These are phyloP conservation scores for Beauveria scarabaeidicola DNA, from an alignment of 2,329 filamentous ascomycete species.

Conservation along the genomic window DNA sequence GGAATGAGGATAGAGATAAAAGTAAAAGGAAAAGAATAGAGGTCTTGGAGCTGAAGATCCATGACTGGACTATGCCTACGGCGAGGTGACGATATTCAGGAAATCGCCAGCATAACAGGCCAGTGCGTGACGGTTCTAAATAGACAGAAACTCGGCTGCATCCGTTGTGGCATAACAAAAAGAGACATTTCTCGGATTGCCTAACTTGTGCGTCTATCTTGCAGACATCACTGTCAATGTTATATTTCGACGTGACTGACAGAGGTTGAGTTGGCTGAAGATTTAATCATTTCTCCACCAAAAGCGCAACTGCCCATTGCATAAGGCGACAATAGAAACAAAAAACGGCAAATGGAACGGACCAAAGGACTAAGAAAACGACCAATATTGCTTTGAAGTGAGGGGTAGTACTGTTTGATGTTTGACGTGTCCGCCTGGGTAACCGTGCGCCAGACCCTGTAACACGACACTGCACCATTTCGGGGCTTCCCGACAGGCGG, in stretches of 20 bases:
- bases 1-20: neutral
- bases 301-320: too few relatives aligned
- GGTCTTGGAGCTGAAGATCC: neutral
- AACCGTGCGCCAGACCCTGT: slow-evolving; percentile 6
- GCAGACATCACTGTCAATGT: too few relatives aligned
- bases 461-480: neutral
- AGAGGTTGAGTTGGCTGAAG: too few relatives aligned
- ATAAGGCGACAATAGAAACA: too few relatives aligned
- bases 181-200: too few relatives aligned
- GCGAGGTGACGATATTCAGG: neutral
- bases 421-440: neutral
- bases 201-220: too few relatives aligned
- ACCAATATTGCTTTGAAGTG: neutral
- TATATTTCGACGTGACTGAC: too few relatives aligned
- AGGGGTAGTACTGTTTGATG: slow-evolving; percentile 4
- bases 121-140: too few relatives aligned
- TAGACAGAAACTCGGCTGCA: too few relatives aligned
- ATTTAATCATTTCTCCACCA: too few relatives aligned
- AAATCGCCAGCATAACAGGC: neutral
- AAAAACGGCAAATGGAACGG: too few relatives aligned
- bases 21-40: neutral
- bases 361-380: neutral
- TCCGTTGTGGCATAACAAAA: too few relatives aligned
- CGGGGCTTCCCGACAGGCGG: neutral
- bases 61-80: neutral